Base-by-base conservation (phyloP, 1,139 yeast species). In the Candida sanyaensis region DNA sequence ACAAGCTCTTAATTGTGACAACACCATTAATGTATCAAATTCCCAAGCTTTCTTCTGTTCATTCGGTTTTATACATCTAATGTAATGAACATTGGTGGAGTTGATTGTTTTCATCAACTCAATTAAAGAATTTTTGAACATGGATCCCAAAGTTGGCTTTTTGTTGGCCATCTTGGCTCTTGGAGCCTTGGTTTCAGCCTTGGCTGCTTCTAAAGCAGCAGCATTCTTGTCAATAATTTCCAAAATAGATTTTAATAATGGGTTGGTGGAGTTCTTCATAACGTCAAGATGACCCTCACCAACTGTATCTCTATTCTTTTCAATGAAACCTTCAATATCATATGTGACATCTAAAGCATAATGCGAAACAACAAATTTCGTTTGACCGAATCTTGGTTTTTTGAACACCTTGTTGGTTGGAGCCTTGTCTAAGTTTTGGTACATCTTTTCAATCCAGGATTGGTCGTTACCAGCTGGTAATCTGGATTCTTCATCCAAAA, bases 21-120 rank as follows among this genome's bases (percentile, higher is more conserved):
- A 77, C 41, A 93, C 99, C 97, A 93, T 91, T 46, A 92, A 79
- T 30, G 96, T 91, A 62, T 91, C 97, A 69, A 93, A 93, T 64
- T 85, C 87, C 99, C 99, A 93, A 3, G 99, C 96, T 50, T 83
- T 85, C 69, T 93, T 93, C 51, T 83, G 85, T 59, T 93, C 97
- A 65, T 93, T 93, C 8, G 99, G 99, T 66, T 93, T 93, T 65
- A 93, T 93, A 77, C 99, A 93, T 66, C 99, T 87, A 62, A 93
- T 93, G 63, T 93, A 93, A 68, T 93, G 99, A 38, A 87, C 99
- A 63, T 93, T 92, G 1, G 98, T 93, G 1, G 96, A 87, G 66
- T 92, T 83, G 52, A 93, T 93, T 1, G 98, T 93, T 46, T 74
- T 77, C 99, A 93, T 93, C 57, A 93, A 81, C 59, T 92, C 98